Base-by-base conservation (phyloP, 805 yeast genomes). In the Sugiyamaella floridensis region DNA sequence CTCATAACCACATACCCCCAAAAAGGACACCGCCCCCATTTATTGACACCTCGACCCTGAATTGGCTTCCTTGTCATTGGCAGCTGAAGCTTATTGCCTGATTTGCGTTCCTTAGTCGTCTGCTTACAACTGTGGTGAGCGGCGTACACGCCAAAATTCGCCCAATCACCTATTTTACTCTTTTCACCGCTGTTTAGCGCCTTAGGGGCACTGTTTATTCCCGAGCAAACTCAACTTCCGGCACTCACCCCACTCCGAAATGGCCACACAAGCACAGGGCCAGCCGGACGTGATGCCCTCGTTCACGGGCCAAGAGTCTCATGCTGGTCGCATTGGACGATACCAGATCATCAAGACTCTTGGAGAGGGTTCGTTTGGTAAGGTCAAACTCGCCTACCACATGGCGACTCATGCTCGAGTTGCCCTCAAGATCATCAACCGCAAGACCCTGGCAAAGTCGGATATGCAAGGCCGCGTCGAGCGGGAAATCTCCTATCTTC, bases 401-500 rank as follows among this genome's bases (percentile, higher is more conserved):
- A 75, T 87, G 58, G 85, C 87, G 12, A 90, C 97, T 2, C 95
- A 95, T 41, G 96, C 90, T 63, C 78, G 85, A 57, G 98, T 90
- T 19, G 98, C 98, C 1, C 74, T 90, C 56, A 90, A 90, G 68
- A 92, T 90, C 68, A 92, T 92, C 73, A 88, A 92, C 69, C 76
- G 95, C 58, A 89, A 88, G 69, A 89, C 96, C 0, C 74, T 90
- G 66, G 95, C 97, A 47, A 92, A 92, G 66, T 81, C 89, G 9
- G 98, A 90, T 70, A 90, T 90, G 98, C 97, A 90, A 66, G 97
- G 97, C 26, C 77, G 98, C 57, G 83, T 92, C 28, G 98, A 92
- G 74, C 77, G 98, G 61, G 98, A 92, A 68, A 92, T 92, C 50
- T 84, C 95, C 11, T 92, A 92, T 67, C 74, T 92, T 58, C 75